Evolutionary conservation across 805 yeast genomes (phyloP).

Genomic region (Saccharomycopsis sp.): DNA sequence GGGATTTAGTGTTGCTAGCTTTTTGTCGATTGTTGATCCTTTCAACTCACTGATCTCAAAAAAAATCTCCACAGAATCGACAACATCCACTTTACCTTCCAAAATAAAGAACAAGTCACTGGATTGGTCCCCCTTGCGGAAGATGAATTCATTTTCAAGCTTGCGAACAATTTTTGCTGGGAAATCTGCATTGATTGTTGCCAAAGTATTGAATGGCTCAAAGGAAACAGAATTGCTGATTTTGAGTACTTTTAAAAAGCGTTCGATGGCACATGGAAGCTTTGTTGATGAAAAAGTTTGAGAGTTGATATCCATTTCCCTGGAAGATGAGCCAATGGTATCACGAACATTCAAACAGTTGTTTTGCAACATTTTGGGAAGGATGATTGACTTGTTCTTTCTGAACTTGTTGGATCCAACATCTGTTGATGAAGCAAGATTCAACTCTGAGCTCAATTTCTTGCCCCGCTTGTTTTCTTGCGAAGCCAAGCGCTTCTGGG

Average conservation of each 20-base stretch:
- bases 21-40: constrained; percentile 29
- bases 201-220: no score
- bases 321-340: no score
- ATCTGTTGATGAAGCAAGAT: neutral
- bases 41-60: constrained; percentile 16
- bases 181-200: no score
- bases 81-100: constrained; percentile 62
- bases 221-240: no score
- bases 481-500: constrained; percentile 67
- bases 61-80: constrained; percentile 32
- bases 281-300: no score
- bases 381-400: constrained; percentile 7
- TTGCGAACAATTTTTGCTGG: constrained; percentile 1
- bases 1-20: constrained; percentile 48
- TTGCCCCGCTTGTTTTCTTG: constrained; percentile 44
- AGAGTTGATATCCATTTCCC: no score
- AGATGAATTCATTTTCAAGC: constrained; percentile 49
- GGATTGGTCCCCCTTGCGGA: constrained; percentile 50
- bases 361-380: constrained; percentile 13
- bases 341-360: no score
- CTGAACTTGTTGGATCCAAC: neutral
- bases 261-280: no score
- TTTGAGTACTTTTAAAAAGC: no score
- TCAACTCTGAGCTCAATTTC: constrained; percentile 9
- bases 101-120: constrained; percentile 60